Evolutionary conservation across 805 yeast genomes (phyloP), one percentile per base, ranked within the genome.

Genomic region (Candida xiaguanensis): DNA sequence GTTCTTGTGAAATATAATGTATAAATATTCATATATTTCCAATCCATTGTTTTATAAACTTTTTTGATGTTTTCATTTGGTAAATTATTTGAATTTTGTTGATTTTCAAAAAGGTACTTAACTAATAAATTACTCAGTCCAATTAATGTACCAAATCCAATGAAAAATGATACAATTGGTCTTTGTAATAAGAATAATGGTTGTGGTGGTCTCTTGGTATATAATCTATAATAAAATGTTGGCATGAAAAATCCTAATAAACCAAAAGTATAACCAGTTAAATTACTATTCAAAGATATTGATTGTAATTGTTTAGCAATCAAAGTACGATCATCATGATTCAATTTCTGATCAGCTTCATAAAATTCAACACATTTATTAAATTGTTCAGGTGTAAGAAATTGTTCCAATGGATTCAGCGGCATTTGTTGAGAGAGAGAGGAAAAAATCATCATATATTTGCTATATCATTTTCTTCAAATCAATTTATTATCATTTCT

Each of bases 401-500:
- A 53, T 19, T 55, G 47, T 23, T 49, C 40, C 25, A 61, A 46
- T 3, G 68, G 68, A 33, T 61, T 37, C 6, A 15, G 11, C 8
- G 34, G 25, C 29, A 33, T 33, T n/a, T n/a, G n/a, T n/a, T n/a
- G n/a, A 20, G 24, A 9, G 24, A 29, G 17, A 12, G 32, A 14
- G 24, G 24, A n/a, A n/a, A n/a, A n/a, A n/a, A n/a, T n/a, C n/a
- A n/a, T n/a, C n/a, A n/a, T n/a, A n/a, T n/a, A n/a, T n/a, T n/a
- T n/a, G n/a, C n/a, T n/a, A 7, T 13, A 18, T 19, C 14, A 29
- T n/a, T 31, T 26, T n/a, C n/a, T n/a, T n/a, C n/a, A 56, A 15
- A 53, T 48, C 39, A 58, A 49, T 34, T 50, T 74, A 60, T 86
- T 87, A 59, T 85, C 95, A 41, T 61, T 58, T 73, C 95, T 85